Percentiles rank a stretch among this genome's conserved stretches.
phyloP scores from a whole-genome alignment of 441 rosid genomes.

The Rhodomyrtus psidioides region DNA sequence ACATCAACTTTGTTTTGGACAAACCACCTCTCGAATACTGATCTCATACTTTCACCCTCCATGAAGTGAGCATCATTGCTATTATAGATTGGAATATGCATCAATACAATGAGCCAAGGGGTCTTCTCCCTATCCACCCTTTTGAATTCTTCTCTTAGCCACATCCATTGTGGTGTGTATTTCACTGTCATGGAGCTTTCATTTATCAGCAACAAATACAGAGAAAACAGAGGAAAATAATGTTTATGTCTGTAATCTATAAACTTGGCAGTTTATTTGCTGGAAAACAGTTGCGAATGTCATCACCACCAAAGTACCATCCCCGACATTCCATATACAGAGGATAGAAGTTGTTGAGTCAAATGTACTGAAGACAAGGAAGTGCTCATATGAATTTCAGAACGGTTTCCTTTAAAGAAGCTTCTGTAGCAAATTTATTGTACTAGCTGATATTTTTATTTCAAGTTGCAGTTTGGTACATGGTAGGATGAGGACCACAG shows the following conservation, averaged over 20 bases:
- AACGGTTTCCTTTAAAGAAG: too few species aligned
- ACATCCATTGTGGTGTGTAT: constrained; percentile 38
- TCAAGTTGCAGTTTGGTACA: not conserved
- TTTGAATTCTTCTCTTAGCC: constrained; percentile 32
- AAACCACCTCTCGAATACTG: constrained; percentile 34
- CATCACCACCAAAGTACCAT: not conserved
- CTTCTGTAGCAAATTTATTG: not conserved
- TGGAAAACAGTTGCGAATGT: not conserved
- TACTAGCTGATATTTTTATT: not conserved
- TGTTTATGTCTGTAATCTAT: not conserved
- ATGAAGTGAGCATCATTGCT: constrained; percentile 35
- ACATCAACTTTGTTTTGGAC: constrained; percentile 28
- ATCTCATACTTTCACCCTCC: constrained; percentile 51
- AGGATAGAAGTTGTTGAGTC: not conserved
- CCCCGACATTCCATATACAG: not conserved
- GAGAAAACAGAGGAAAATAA: not conserved
- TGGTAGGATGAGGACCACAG: not conserved
- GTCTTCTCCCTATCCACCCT: constrained; percentile 40
- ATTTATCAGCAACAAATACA: not conserved
- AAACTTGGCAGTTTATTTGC: not conserved
- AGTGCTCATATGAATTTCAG: too few species aligned
- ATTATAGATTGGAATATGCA: constrained; percentile 39
- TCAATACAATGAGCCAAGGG: constrained; percentile 44
- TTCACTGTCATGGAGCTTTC: constrained; percentile 24
- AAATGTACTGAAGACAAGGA: too few species aligned